These are phyloP conservation scores for Pythium myriotylum DNA, from an alignment of 352 stramenopile species.

Conservation along the genomic window DNA sequence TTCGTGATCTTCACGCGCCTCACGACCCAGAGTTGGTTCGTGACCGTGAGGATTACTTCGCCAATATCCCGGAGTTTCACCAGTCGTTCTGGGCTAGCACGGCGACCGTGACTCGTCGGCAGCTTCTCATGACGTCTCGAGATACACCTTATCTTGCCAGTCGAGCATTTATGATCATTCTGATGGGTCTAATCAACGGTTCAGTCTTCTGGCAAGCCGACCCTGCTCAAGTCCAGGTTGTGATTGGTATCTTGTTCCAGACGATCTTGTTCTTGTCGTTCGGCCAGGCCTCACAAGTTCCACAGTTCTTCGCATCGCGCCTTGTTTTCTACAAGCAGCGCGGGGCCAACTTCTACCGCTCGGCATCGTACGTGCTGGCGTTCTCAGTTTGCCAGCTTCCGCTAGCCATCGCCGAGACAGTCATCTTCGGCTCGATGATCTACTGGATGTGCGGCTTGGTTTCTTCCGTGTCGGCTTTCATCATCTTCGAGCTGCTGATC, in stretches of 20 bases:
- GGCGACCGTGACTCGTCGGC: constrained; percentile 25
- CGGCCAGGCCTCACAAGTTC: constrained; percentile 50
- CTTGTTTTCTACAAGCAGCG: constrained; percentile 67
- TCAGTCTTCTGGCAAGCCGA: constrained; percentile 29
- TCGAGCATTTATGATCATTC: constrained; percentile 26
- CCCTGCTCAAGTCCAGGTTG: constrained; percentile 17
- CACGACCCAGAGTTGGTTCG: constrained; percentile 90
- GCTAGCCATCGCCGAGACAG: constrained; percentile 42
- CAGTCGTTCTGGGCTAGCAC: constrained; percentile 11
- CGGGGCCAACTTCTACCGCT: constrained; percentile 64
- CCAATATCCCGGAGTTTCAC: constrained; percentile 7
- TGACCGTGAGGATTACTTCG: constrained; percentile 38
- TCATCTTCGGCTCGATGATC: constrained; percentile 65
- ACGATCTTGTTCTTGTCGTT: no score
- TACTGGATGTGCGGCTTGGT: constrained; percentile 76
- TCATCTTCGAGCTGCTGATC: constrained; percentile 61
- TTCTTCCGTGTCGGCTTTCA: constrained; percentile 33
- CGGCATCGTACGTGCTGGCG: constrained; percentile 57
- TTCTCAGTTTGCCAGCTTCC: constrained; percentile 44
- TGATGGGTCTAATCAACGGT: constrained; percentile 28
- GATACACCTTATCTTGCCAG: constrained; percentile 28
- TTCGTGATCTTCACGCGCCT: constrained; percentile 78
- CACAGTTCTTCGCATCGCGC: constrained; percentile 49
- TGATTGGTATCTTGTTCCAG: constrained; percentile 43
- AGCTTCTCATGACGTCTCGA: constrained; percentile 50